Evolutionary conservation across 257 asterid species (phyloP), one percentile per base, ranked within the genome.

Genomic region (Gentiana dahurica): DNA sequence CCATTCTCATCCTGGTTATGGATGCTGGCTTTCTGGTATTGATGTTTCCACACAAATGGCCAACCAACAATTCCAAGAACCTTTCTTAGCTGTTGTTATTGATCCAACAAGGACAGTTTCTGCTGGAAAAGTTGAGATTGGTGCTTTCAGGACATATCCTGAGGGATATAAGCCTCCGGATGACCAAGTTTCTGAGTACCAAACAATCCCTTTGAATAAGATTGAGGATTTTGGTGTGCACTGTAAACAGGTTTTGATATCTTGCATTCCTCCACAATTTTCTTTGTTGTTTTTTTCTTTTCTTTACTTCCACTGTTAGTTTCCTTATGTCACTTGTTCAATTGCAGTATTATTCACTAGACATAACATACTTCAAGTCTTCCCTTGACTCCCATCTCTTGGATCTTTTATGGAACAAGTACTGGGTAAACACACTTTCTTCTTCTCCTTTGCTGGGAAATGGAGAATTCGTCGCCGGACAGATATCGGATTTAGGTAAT

Each of bases 1-100:
- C 73, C 98, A 92, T 63, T 92, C 98, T 7, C 98, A 92, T 76
- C 98, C 98, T 67, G 98, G 97, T 67, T 92, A 92, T 69, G 97
- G 98, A 49, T 92, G 98, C 71, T 91, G 98, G 98, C 98, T 91
- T 55, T 91, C 97, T 55, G 97, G 98, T 44, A 91, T 91, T 50
- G 98, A 92, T 66, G 98, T 92, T 52, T 75, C 97, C 12, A 92
- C 98, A 1, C 97, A 92, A 68, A 81, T 92, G 97, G 95, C 88
- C 63, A 92, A 92, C 69, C 98, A 92, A 77, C 94, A 85, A 53
- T 92, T 36, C 73, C 95, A 92, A 70, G 98, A 92, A 75, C 98
- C 97, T 51, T 92, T 92, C 71, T 76, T 92, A 49, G 98, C 98
- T 1, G 98, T 92, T 72, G 98, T 92, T 65, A 92, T 92, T 71